A percentile compares a stretch with the other conserved stretches of the same genome.
These are phyloP conservation scores for Leishmania amazonensis DNA, from an alignment of 208 protist species.

Conservation along the genomic window DNA sequence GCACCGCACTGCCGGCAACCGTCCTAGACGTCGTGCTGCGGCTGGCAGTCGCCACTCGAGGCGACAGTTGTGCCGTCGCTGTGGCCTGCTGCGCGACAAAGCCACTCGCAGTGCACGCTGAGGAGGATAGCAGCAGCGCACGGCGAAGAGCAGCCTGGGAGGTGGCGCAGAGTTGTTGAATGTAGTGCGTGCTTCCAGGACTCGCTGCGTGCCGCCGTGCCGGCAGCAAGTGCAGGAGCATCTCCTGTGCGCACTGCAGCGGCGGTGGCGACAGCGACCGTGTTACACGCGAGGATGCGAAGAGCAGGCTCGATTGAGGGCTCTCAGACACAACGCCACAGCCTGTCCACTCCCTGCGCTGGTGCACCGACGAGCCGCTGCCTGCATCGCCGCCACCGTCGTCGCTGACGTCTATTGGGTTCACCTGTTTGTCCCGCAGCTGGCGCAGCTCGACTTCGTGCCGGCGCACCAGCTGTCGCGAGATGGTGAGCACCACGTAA, in stretches of 20 bases:
- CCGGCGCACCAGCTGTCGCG: constrained; percentile 29
- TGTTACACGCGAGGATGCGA: neutral
- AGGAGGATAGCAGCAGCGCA: neutral
- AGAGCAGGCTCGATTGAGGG: neutral
- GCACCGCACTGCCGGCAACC: constrained; percentile 32
- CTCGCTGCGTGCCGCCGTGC: constrained; percentile 26
- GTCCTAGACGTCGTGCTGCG: neutral
- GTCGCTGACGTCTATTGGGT: neutral
- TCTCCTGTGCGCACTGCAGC: neutral
- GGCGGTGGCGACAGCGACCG: neutral
- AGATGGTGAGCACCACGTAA: constrained; percentile 59
- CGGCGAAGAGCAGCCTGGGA: constrained; percentile 14
- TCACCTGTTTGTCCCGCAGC: constrained; percentile 2
- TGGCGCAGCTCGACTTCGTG: constrained; percentile 1
- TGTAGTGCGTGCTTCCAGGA: constrained; percentile 3
- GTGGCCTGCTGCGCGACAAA: neutral
- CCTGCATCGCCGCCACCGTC: neutral
- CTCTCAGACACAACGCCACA: neutral
- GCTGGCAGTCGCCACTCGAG: neutral
- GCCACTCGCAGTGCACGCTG: neutral
- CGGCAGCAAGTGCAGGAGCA: constrained; percentile 2
- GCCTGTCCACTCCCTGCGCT: neutral
- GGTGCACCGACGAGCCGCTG: neutral
- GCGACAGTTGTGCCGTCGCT: neutral
- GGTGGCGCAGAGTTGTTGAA: constrained; percentile 23